Percentiles rank a stretch among this genome's conserved stretches.
Conservation (phyloP, 192 early-diverging fungal genomes). For the Funneliformis geosporum region DNA sequence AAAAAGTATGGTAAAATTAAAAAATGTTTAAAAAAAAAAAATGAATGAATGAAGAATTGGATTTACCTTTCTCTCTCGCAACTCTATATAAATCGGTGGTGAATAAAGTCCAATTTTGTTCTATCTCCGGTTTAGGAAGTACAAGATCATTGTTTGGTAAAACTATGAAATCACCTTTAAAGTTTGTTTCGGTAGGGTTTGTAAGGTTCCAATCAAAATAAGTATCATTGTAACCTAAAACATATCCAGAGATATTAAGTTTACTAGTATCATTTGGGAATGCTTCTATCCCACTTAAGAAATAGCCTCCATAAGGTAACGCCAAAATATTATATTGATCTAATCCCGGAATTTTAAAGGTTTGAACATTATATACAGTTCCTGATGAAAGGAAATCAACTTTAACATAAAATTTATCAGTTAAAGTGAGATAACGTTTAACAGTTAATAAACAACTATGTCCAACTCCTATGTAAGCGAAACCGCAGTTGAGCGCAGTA, state of each 20-base stretch:
- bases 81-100: not conserved
- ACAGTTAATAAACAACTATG: not conserved
- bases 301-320: not conserved
- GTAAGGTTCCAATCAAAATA: not conserved
- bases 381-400: not conserved
- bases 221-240: not conserved
- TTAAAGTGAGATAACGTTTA: not conserved
- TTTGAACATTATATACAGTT: not conserved
- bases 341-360: too few species aligned
- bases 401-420: not conserved
- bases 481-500: too few species aligned
- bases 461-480: too few species aligned
- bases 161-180: too few species aligned
- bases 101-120: too few species aligned
- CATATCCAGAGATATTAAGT: not conserved
- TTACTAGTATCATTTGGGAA: not conserved
- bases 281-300: not conserved
- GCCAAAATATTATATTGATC: not conserved
- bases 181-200: not conserved
- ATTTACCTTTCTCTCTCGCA: not conserved
- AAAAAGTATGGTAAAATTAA: too few species aligned
- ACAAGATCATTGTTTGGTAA: too few species aligned
- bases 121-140: too few species aligned
- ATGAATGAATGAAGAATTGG: not conserved
- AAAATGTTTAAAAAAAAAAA: not conserved